A percentile compares a stretch with the other conserved stretches of the same genome.
phyloP scores from a whole-genome alignment of 106 monocot species.

The Dioscorea dumetorum region DNA sequence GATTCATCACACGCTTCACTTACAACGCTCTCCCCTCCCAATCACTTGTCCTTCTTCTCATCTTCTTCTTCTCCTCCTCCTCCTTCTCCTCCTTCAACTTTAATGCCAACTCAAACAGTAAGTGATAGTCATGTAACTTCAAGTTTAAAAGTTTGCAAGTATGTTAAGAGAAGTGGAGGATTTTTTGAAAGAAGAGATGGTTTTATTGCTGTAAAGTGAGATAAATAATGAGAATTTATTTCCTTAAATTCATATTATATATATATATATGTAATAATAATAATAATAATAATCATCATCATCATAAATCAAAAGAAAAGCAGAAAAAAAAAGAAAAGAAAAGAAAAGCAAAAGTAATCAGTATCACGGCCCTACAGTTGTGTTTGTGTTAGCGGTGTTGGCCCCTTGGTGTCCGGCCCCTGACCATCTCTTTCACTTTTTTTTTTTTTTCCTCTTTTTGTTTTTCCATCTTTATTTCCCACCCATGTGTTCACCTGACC shows the following conservation, averaged over 20 bases:
- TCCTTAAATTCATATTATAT: too few relatives aligned
- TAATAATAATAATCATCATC: too few relatives aligned
- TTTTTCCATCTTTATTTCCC: background rate
- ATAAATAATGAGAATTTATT: background rate
- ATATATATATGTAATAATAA: too few relatives aligned
- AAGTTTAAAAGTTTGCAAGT: background rate
- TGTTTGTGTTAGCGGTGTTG: background rate
- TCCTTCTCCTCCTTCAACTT: background rate
- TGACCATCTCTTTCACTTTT: background rate
- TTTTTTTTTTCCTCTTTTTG: constrained; percentile 11
- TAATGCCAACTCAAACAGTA: too few relatives aligned
- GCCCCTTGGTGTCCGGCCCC: background rate
- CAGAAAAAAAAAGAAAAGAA: background rate
- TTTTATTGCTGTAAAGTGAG: background rate
- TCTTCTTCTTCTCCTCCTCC: background rate
- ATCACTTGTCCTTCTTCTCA: background rate
- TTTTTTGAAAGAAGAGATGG: background rate
- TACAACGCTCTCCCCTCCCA: background rate
- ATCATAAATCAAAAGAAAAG: too few relatives aligned
- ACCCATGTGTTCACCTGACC: too few relatives aligned
- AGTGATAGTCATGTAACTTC: too few relatives aligned
- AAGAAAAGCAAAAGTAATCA: constrained; percentile 9
- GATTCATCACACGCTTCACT: constrained; percentile 4
- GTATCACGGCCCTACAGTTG: constrained; percentile 4
- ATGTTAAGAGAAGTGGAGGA: background rate